Conservation (phyloP, 1,284 basidiomycete species). For the Apiotrichum montevideense region DNA sequence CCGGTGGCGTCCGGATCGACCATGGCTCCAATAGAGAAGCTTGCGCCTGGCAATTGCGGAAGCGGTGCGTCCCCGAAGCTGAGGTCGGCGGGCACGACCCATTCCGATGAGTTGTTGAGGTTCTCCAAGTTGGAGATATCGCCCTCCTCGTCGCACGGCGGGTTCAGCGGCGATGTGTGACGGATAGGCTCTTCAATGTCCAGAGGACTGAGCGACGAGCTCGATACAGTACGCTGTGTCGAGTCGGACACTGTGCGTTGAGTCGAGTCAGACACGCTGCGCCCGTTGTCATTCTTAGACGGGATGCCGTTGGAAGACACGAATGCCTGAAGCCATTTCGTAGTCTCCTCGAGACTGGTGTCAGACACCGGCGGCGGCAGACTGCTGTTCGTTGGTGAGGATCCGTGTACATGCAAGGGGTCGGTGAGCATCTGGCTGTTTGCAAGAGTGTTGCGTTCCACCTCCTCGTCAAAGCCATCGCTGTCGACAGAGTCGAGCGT, state of each 20-base stretch:
- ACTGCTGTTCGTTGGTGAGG: neutral
- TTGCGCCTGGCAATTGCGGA: neutral
- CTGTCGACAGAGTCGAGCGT: neutral
- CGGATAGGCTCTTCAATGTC: neutral
- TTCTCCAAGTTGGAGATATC: constrained; percentile 1
- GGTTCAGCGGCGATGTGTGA: constrained; percentile 2
- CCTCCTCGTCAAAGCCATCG: constrained; percentile 2
- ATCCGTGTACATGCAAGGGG: neutral
- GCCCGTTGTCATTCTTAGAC: neutral
- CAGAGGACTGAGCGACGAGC: neutral
- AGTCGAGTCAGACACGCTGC: neutral
- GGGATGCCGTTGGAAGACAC: neutral
- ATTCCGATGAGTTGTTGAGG: constrained; percentile 4
- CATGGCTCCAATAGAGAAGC: constrained; percentile 1
- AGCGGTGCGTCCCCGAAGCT: constrained; percentile 3
- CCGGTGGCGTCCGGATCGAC: constrained; percentile 3
- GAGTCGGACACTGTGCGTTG: neutral
- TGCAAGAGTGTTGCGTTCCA: neutral
- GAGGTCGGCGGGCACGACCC: neutral
- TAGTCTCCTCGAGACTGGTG: neutral
- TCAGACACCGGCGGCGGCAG: neutral
- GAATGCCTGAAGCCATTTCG: neutral
- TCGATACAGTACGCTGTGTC: neutral
- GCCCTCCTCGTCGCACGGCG: neutral
- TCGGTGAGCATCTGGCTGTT: neutral